Base-by-base conservation (phyloP, 257 asterid genomes). In the Echites panduratus region DNA sequence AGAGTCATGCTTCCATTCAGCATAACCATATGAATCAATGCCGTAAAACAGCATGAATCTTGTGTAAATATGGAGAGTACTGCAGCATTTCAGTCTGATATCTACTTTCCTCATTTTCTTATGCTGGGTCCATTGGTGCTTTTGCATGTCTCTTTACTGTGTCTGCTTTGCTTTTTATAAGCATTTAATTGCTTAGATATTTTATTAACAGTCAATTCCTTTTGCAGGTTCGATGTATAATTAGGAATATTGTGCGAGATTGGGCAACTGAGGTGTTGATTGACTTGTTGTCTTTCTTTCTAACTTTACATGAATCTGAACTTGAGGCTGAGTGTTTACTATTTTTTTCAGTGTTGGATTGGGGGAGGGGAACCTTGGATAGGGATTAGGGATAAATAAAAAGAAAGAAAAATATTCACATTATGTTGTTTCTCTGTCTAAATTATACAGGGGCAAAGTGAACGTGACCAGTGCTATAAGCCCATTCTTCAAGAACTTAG, bases 231-330 rank as follows among this genome's bases (percentile, higher is more conserved):
- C 89, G 99, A 47, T 89, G 99, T 86, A 89, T 94, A 77, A 87
- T 94, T 77, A 86, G 99, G 84, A 91, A 91, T 75, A 91, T 91
- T 77, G 95, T 94, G 77, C 86, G 99, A 85, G 99, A 94, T 82
- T 94, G 99, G 99, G 97, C 95, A 58, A 75, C 89, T 38, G 99
- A 91, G 99, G 99, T 94, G 83, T 63, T 81, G 27, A 59, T 74
- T 59, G 14, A 59, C 44, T 75, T 40, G 44, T 59, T 50, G 54
- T 52, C 54, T 22, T 83, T 78, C 45, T 44, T 45, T 56, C 70
- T 79, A 59, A 70, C 66, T 52, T 73, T 16, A 53, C 49, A 74
- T 44, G 43, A 70, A 59, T 73, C 53, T 41, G 26, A 70, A 67
- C 66, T 40, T 32, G 57, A 54, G 52, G 63, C 61, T 76, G 53